A percentile compares a stretch with the other conserved stretches of the same genome.
phyloP scores from a whole-genome alignment of 148 eudicot species.

The Fallopia convolvulus region DNA sequence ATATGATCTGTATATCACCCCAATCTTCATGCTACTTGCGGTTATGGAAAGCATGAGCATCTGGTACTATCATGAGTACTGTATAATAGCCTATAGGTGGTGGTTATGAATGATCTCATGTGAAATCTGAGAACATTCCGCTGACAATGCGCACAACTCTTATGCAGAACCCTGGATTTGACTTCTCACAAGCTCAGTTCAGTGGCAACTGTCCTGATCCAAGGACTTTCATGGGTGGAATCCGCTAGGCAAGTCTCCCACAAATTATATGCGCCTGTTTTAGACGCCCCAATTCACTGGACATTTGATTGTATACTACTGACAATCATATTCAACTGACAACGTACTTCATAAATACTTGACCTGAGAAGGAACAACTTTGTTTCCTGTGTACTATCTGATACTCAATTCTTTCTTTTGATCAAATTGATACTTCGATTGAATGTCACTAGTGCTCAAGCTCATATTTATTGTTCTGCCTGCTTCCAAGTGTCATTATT shows the following conservation, averaged over 20 bases:
- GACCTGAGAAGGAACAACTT: not conserved
- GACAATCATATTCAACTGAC: not conserved
- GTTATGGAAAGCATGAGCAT: not conserved
- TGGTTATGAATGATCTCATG: not conserved
- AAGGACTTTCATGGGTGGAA: constrained; percentile 97
- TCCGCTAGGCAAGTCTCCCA: constrained; percentile 21
- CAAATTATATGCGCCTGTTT: not conserved
- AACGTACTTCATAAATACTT: not conserved
- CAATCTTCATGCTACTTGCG: not conserved
- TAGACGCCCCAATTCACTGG: not conserved
- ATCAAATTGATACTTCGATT: not conserved
- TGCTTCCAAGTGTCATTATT: not conserved
- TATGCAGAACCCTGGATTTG: constrained; percentile 92
- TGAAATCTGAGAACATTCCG: not conserved
- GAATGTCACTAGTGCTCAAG: not conserved
- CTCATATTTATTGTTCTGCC: not conserved
- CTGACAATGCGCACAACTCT: not conserved
- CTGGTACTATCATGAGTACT: not conserved
- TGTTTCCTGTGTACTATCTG: not conserved
- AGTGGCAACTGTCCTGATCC: constrained; percentile 90
- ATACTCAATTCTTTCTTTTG: not conserved
- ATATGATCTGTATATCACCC: not conserved
- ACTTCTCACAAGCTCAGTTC: constrained; percentile 94
- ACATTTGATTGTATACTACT: not conserved
- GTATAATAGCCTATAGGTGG: not conserved